These are phyloP conservation scores for Eremothecium cymbalariae DNA, from an alignment of 1,139 yeast genomes.

Conservation along the genomic window DNA sequence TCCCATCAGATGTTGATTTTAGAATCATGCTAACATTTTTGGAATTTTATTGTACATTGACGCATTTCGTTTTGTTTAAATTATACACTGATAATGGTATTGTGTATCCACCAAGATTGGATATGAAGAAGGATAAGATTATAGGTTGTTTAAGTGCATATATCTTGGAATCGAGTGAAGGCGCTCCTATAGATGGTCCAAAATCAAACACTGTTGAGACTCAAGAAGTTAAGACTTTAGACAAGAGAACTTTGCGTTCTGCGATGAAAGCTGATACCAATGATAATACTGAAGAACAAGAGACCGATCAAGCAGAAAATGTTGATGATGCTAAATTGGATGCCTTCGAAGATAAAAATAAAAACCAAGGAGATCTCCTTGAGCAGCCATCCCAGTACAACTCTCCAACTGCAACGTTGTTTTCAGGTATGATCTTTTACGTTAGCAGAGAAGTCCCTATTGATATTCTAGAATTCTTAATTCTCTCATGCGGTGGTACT, in stretches of 20 bases:
- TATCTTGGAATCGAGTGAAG: conserved; percentile 52
- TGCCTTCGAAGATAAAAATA: conserved; percentile 54
- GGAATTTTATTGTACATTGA: conserved; percentile 86
- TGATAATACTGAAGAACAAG: conserved; percentile 33
- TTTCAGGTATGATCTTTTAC: conserved; percentile 68
- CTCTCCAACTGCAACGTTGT: conserved; percentile 53
- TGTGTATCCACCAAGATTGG: conserved; percentile 86
- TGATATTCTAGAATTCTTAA: conserved; percentile 81
- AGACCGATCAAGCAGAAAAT: conserved; percentile 36
- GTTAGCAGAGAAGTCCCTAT: conserved; percentile 95
- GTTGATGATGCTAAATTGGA: conserved; percentile 52
- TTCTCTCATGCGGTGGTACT: conserved; percentile 81
- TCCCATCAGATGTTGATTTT: conserved; percentile 91
- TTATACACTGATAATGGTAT: conserved; percentile 78
- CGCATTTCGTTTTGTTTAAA: conserved; percentile 80
- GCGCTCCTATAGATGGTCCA: conserved; percentile 39
- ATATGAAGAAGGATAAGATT: conserved; percentile 62
- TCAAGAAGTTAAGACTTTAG: conserved; percentile 32
- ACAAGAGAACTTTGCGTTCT: conserved; percentile 31
- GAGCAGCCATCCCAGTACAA: conserved; percentile 66
- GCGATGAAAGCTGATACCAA: conserved; percentile 37
- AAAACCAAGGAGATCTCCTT: conserved; percentile 66
- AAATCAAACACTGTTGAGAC: conserved; percentile 24
- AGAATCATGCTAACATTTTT: conserved; percentile 94
- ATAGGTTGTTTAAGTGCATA: conserved; percentile 86